Evolutionary conservation across 164 flowering plant species (phyloP), one percentile per base, ranked within the genome.

Genomic region (Paratinospora sagittata): DNA sequence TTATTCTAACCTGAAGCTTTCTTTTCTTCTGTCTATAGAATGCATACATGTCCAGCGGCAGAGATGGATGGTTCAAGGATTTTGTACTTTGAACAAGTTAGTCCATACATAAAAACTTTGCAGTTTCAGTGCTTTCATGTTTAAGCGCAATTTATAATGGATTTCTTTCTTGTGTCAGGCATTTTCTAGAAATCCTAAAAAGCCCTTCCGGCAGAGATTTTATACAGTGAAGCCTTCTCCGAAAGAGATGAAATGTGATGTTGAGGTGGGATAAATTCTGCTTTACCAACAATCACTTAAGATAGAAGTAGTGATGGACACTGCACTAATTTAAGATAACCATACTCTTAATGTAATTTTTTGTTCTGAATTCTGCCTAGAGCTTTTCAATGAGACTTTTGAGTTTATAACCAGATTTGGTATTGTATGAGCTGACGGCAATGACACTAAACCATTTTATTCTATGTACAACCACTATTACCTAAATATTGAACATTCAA

Each of bases 181-280:
- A 71, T 95, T 95, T 73, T 88, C 94, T 93, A 90, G 99, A 79
- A 91, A 93, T 82, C 98, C 99, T 70, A 89, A 84, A 69, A 95
- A 95, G 80, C 99, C 99, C 66, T 95, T 92, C 80, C 88, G 98
- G 30, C 98, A 95, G 98, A 90, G 98, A 79, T 92, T 95, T 79
- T 88, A 77, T 73, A 89, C 85, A 92, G 98, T 92, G 77, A 95
- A 92, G 87, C 98, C 99, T 72, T 95, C 98, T 75, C 84, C 97
- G 16, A 95, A 95, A 78, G 99, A 95, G 80, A 83, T 91, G 89
- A 95, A 90, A 79, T 92, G 99, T 75, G 99, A 91, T 77, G 98
- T 95, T 69, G 96, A 95, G 98, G 98, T 95, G 66, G 33, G 84
- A 26, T 69, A 24, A 67, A 33, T n/a, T 33, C 66, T 72, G 16